These are phyloP conservation scores for Drechslerella stenobrocha DNA, from an alignment of 2,329 filamentous ascomycete genomes.

Conservation along the genomic window DNA sequence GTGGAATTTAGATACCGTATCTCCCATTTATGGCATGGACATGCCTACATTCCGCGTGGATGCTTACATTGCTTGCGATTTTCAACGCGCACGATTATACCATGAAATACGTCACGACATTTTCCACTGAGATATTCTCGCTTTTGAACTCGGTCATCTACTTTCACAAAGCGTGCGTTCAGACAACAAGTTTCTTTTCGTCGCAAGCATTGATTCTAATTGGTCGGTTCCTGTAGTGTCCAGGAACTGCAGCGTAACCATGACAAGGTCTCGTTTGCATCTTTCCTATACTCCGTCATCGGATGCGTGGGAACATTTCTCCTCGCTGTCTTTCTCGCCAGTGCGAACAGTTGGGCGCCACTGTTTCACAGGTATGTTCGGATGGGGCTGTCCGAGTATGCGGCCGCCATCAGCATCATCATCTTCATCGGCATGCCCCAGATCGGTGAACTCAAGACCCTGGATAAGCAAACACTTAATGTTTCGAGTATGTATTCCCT, in stretches of 20 bases:
- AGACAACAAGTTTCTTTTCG: no score
- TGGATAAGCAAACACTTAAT: constrained; percentile 65
- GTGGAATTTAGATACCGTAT: constrained; percentile 60
- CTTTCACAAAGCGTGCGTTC: constrained; percentile 65
- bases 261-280: constrained; percentile 62
- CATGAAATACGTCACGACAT: constrained; percentile 70
- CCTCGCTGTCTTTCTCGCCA: constrained; percentile 65
- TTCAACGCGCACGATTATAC: constrained; percentile 72
- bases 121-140: constrained; percentile 69
- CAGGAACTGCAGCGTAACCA: constrained; percentile 67
- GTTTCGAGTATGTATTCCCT: constrained; percentile 56
- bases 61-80: constrained; percentile 67
- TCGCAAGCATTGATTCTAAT: no score
- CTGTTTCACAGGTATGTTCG: constrained; percentile 66
- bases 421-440: constrained; percentile 68
- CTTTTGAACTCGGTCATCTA: constrained; percentile 70
- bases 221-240: constrained; percentile 55
- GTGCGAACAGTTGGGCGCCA: constrained; percentile 65
- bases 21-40: constrained; percentile 71
- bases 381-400: constrained; percentile 66
- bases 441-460: constrained; percentile 63
- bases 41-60: constrained; percentile 68
- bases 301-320: constrained; percentile 67
- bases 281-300: constrained; percentile 68
- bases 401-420: constrained; percentile 68